These are phyloP conservation scores for Neurospora sp. DNA, from an alignment of 495 filamentous ascomycete genomes.

Conservation along the genomic window DNA sequence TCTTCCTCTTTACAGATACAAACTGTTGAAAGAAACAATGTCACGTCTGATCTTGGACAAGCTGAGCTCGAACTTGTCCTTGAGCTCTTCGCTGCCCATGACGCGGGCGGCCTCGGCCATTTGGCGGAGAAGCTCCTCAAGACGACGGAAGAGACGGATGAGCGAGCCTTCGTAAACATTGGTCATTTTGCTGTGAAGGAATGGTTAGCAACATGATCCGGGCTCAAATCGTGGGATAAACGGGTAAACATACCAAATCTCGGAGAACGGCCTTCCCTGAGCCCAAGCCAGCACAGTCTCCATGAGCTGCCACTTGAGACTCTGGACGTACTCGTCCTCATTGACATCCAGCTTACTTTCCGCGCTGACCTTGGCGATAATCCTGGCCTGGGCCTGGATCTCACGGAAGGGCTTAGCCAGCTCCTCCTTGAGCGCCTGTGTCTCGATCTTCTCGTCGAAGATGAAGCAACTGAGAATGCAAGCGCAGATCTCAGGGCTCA, in stretches of 20 bases:
- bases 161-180: slow-evolving; percentile 94
- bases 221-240: neutral
- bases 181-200: slow-evolving; percentile 76
- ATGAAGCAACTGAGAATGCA: slow-evolving; percentile 85
- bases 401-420: slow-evolving; percentile 74
- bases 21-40: slow-evolving; percentile 84
- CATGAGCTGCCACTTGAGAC: slow-evolving; percentile 90
- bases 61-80: slow-evolving; percentile 77
- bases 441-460: slow-evolving; percentile 86
- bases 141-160: slow-evolving; percentile 87
- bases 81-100: slow-evolving; percentile 92
- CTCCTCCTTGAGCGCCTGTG: slow-evolving; percentile 65
- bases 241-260: slow-evolving; percentile 68
- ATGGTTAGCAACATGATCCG: neutral
- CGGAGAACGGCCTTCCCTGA: slow-evolving; percentile 82
- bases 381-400: slow-evolving; percentile 72
- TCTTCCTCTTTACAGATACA: slow-evolving; percentile 58
- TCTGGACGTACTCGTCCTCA: slow-evolving; percentile 83
- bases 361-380: slow-evolving; percentile 82
- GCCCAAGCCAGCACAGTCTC: slow-evolving; percentile 91
- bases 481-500: slow-evolving; percentile 77
- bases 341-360: slow-evolving; percentile 86
- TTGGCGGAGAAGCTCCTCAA: slow-evolving; percentile 93
- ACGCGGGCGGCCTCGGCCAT: slow-evolving; percentile 96
- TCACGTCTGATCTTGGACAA: slow-evolving; percentile 79